phyloP scores from a whole-genome alignment of 2,329 filamentous ascomycete genomes.

The Cercospora sp. region DNA sequence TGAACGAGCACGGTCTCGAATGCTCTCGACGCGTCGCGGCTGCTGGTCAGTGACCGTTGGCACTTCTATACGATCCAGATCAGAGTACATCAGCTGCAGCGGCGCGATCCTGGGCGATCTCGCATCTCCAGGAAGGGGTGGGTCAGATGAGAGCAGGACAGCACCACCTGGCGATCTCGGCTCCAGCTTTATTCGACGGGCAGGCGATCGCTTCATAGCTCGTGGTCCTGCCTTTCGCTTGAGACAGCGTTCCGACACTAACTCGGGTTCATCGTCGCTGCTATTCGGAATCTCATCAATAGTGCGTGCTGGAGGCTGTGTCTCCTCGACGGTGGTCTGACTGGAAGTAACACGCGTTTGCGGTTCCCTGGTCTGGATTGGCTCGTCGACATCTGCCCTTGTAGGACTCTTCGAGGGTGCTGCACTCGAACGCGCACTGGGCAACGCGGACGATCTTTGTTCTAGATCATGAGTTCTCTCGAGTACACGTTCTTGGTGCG shows the following conservation, averaged over 20 bases:
- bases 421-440: not conserved
- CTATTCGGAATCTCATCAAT: constrained; percentile 13
- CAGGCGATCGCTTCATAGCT: constrained; percentile 23
- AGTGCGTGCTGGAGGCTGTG: constrained; percentile 16
- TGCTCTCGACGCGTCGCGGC: constrained; percentile 21
- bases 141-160: constrained; percentile 44
- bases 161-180: constrained; percentile 27
- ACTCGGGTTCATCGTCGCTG: constrained; percentile 44
- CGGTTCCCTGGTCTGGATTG: not conserved
- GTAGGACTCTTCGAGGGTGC: not conserved
- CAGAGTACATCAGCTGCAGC: constrained; percentile 4
- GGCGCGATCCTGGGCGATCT: not conserved
- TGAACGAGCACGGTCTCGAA: constrained; percentile 26
- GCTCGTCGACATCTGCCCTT: not conserved
- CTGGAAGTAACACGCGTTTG: constrained; percentile 39
- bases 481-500: not conserved
- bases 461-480: not conserved
- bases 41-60: constrained; percentile 37
- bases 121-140: not conserved
- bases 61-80: not conserved
- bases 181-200: constrained; percentile 34
- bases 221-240: constrained; percentile 44
- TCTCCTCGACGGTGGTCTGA: constrained; percentile 43
- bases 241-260: constrained; percentile 46
- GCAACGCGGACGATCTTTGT: not conserved